Conservation (phyloP, 306 rosid genomes). For the Astragalus glycyphyllos region DNA sequence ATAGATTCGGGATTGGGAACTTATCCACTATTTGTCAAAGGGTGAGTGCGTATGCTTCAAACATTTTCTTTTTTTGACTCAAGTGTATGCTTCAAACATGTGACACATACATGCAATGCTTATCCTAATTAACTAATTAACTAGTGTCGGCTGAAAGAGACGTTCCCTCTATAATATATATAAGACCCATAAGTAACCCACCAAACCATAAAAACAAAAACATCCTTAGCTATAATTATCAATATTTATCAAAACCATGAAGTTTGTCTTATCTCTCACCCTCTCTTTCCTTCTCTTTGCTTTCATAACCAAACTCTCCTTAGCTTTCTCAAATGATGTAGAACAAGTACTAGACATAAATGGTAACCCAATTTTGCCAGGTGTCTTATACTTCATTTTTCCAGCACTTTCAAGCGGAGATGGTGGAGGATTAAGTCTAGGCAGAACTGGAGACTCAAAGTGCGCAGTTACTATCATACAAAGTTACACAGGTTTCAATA, state of each 20-base stretch:
- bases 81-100: too few relatives aligned
- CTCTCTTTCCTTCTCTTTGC: conserved; percentile 24
- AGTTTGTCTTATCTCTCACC: not conserved
- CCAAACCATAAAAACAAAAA: too few relatives aligned
- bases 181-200: too few relatives aligned
- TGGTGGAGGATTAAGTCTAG: conserved; percentile 23
- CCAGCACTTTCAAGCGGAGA: not conserved
- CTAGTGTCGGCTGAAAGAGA: too few relatives aligned
- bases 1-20: too few relatives aligned
- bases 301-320: not conserved
- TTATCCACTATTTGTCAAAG: too few relatives aligned
- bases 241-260: not conserved
- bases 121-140: too few relatives aligned
- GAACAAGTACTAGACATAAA: not conserved
- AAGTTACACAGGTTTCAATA: not conserved
- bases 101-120: too few relatives aligned
- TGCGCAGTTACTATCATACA: conserved; percentile 20
- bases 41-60: too few relatives aligned
- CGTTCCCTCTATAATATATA: too few relatives aligned
- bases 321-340: not conserved
- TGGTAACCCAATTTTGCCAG: not conserved
- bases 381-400: not conserved
- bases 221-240: too few relatives aligned
- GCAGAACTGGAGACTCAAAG: not conserved
- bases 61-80: too few relatives aligned